Evolutionary conservation across 305 asterid genomes (phyloP).

Genomic region (Rubia occidens): DNA sequence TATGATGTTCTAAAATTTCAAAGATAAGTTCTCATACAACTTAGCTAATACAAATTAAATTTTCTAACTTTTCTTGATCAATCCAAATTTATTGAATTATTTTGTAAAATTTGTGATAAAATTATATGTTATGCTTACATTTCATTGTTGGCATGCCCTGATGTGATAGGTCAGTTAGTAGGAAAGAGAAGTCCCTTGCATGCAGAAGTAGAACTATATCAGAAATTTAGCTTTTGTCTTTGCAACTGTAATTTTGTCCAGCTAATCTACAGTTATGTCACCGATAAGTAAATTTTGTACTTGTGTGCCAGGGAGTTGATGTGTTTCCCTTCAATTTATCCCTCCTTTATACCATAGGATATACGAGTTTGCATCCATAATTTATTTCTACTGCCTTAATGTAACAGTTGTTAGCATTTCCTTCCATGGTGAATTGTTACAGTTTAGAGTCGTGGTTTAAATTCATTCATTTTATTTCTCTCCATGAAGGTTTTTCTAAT

Average conservation of each 20-base stretch:
- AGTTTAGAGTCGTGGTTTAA: neutral
- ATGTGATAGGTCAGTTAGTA: neutral
- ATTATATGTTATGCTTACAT: neutral
- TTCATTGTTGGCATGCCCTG: neutral
- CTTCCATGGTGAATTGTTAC: neutral
- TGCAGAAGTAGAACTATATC: neutral
- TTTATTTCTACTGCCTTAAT: neutral
- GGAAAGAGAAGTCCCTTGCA: neutral
- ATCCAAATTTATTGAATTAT: neutral
- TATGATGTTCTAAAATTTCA: neutral
- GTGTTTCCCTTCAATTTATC: too few species aligned
- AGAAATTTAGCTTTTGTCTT: neutral
- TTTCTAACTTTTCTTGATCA: neutral
- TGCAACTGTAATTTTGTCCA: neutral
- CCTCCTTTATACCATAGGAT: neutral
- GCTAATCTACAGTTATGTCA: neutral
- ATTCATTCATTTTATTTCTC: neutral
- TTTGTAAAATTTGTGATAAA: neutral
- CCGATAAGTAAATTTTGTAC: neutral
- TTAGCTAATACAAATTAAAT: neutral
- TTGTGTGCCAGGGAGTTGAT: neutral
- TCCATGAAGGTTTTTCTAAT: constrained; percentile 1
- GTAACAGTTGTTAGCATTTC: neutral
- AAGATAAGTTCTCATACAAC: neutral
- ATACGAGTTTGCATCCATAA: neutral